Evolutionary conservation across 768 basidiomycete genomes (phyloP), one percentile per base, ranked within the genome.

Genomic region (Psilocybe tampanensis): DNA sequence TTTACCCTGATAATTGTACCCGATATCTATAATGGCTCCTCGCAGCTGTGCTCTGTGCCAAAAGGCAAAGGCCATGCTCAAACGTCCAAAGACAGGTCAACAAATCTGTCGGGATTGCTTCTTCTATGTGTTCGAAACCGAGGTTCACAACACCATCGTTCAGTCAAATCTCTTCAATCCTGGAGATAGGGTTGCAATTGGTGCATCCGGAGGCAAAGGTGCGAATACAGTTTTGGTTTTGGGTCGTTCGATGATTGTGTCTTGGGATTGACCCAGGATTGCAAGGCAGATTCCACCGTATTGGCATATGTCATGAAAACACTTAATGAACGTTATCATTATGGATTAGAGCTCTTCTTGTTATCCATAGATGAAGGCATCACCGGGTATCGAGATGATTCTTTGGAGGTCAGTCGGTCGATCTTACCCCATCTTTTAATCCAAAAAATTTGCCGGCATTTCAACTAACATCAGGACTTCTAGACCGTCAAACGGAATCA

Each of bases 361-460:
- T 82, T 99, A 47, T 98, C 95, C 0, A 98, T 99, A 70, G 97
- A 99, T 70, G 97, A 99, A 72, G 97, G 97, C 0, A 99, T 98
- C 62, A 95, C 94, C 21, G 97, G 97, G 1, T 99, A 98, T 70
- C 82, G 97, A 54, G 97, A 99, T 68, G 97, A 98, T 70, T 98
- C 96, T 0, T 77, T 99, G 3, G 94, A 98, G 81, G 95, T 93
- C 56, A 52, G 42, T 52, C 29, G 8, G 43, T 48, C 47, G 18
- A 15, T 58, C 32, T 66, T 36, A 18, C 22, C 17, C 19, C 56
- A 33, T 47, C 22, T 42, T 29, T 29, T 32, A 17, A 41, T n/a
- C 22, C 22, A 23, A 49, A 21, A 41, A 44, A 39, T 39, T 34
- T 42, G 44, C 54, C 36, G 23, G 15, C 49, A 33, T 33, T 32